Base-by-base conservation (phyloP, 176 grass and related monocot species). In the Oryza nivara region DNA sequence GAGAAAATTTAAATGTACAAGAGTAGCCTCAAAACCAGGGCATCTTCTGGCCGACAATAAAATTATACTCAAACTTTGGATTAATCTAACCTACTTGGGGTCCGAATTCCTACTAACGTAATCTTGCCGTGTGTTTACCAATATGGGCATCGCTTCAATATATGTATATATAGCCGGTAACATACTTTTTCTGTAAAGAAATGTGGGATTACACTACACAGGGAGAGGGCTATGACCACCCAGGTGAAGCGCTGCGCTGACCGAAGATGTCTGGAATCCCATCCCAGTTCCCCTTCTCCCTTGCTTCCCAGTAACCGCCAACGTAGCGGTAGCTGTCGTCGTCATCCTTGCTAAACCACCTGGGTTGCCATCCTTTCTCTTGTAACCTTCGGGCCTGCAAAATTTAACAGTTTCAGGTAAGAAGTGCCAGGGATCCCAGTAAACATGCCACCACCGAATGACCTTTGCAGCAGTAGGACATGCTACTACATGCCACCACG, bases 281-380 rank as follows among this genome's bases (percentile, higher is more conserved):
- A 12, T 90, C 76, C 96, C 96, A 98, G 76, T 83, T 89, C 11
- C 91, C 68, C 65, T 78, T 89, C 79, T 95, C 87, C 46, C 89
- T 95, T n/a, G 85, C 86, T 93, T 98, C 96, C 96, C 96, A 98
- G 71, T 98, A 98, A 88, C 96, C 91, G n/a, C 96, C 92, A 5
- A 80, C 7, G 11, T 98, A 98, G 25, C 85, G 75, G 78, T 98
- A 95, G 74, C 89, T 90, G 38, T 93, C 93, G 12, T 92, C 91
- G 17, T 93, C 85, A 54, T 98, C 91, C 82, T 92, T 95, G 64
- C 78, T 93, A 72, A 98, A 98, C 96, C 96, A 98, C 76, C 85
- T 95, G 9, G 96, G 93, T 87, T 90, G 91, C 96, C 96, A 98
- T 76, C 92, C 96, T 79, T 83, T 95, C 78, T 98, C 92, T 66